Base-by-base conservation (phyloP, 192 early-diverging fungal species). In the Mortierella antarctica region DNA sequence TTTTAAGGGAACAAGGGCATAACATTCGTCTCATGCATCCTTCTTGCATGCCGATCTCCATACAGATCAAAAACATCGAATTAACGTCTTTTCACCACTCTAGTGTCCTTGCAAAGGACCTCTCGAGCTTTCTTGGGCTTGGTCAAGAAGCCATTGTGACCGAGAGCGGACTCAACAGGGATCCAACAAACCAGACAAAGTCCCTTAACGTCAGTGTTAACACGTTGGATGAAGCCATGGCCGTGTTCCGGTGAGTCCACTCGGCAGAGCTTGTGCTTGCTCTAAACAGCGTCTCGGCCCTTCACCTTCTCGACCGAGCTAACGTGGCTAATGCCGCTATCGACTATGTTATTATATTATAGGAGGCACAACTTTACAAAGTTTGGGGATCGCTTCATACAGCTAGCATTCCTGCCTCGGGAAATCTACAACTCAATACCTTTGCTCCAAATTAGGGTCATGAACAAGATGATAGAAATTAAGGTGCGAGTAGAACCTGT, bases 291-390 rank as follows among this genome's bases (percentile, higher is more conserved):
- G 15, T 55, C 20, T n/a, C 20, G 0, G 31, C 31, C 31, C 31
- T 31, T 31, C 31, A 3, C 31, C 31, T 31, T 31, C 31, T 31
- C 31, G 31, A 31, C 31, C 1, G 31, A 1, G 31, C 31, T 31
- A 31, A 31, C 31, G 3, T 31, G 31, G 31, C 31, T 31, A 31
- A 31, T 31, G 31, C 3, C 31, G 31, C 31, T 31, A 31, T 31
- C 31, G 31, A 31, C 3, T 31, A 31, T 31, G 1, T 31, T 31
- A 3, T 3, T 31, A 31, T 31, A 31, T 31, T 3, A 31, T 31
- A 76, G 74, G 9, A 76, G 52, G 50, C 66, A 76, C 21, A 76
- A 76, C 57, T 76, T 64, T 10, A 62, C 60, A 1, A 5, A n/a
- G 4, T 40, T 69, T 39, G 51, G 50, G 44, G 66, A 48, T 14